Evolutionary conservation across 169 alveolate species (phyloP), one percentile per base, ranked within the genome.

Genomic region (Neospora caninum): DNA sequence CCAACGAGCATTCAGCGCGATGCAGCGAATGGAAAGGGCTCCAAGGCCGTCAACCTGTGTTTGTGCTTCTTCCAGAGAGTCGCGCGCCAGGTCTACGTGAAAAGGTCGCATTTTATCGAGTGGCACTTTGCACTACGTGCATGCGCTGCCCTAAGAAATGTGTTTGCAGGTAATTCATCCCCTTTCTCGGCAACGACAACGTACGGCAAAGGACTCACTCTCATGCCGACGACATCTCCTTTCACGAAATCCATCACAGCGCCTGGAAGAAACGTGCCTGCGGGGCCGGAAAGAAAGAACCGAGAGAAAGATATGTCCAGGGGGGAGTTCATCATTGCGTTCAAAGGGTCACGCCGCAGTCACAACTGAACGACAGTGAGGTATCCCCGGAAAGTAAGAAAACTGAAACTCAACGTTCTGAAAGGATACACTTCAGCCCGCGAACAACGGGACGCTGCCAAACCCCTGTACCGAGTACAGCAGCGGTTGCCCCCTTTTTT

Each of bases 261-360:
- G 67, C 94, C 94, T 22, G 94, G 94, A 67, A 92, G 94, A 39
- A 92, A 92, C n/a, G 94, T 88, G 67, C 94, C 94, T 92, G 94
- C 31, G 64, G 34, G 36, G 36, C 58, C 45, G 13, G 18, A 42
- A 41, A 87, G 53, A 58, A 41, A n/a, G 38, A 83, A 43, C 4
- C 58, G 6, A 13, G 64, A 42, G 41, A 38, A 36, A 80, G 27
- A 1, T 22, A 49, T 49, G 82, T 69, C 34, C 39, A 0, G 82
- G 16, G 73, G 25, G 73, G 73, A 58, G 82, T 69, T 27, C 9
- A 69, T 29, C 42, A 13, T 49, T 49, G 58, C 18, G 27, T 49
- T 49, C 18, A 13, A 49, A 18, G 82, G 25, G 34, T 16, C 34
- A n/a, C 16, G 25, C 6, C 0, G 9, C 82, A 41, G 27, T 41